Conservation (phyloP, 2,329 filamentous ascomycete species). For the Thielaviopsis punctulata region DNA sequence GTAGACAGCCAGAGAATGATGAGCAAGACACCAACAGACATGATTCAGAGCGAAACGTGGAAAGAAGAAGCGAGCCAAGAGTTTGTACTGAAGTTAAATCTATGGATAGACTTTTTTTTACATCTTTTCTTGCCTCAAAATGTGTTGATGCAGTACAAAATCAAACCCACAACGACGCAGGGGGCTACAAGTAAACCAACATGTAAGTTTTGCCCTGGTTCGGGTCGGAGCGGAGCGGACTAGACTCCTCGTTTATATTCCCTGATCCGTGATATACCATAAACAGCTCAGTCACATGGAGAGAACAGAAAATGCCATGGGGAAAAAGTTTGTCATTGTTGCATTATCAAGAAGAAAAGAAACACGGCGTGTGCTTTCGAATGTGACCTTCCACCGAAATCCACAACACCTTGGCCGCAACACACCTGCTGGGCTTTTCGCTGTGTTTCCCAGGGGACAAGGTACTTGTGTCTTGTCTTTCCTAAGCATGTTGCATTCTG, state of each 20-base stretch:
- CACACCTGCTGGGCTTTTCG: too few relatives aligned
- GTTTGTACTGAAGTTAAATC: background rate
- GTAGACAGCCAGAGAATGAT: too few relatives aligned
- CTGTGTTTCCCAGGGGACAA: too few relatives aligned
- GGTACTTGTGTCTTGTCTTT: background rate
- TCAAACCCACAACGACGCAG: background rate
- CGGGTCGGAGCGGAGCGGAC: background rate
- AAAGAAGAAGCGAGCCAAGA: background rate
- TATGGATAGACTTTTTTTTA: too few relatives aligned
- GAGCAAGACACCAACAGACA: too few relatives aligned
- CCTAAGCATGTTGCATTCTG: background rate
- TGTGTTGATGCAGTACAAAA: background rate
- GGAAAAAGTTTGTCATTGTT: too few relatives aligned
- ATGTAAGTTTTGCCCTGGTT: background rate
- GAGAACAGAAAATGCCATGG: too few relatives aligned
- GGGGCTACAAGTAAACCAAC: background rate
- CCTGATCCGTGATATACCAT: background rate
- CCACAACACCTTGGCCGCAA: too few relatives aligned
- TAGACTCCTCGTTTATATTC: background rate
- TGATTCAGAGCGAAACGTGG: background rate
- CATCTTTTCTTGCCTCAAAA: background rate
- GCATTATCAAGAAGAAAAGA: too few relatives aligned
- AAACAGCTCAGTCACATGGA: too few relatives aligned
- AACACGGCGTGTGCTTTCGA: too few relatives aligned
- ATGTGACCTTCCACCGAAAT: too few relatives aligned